Base-by-base conservation (phyloP, 2,329 filamentous ascomycete species). In the Xylaria sp. region DNA sequence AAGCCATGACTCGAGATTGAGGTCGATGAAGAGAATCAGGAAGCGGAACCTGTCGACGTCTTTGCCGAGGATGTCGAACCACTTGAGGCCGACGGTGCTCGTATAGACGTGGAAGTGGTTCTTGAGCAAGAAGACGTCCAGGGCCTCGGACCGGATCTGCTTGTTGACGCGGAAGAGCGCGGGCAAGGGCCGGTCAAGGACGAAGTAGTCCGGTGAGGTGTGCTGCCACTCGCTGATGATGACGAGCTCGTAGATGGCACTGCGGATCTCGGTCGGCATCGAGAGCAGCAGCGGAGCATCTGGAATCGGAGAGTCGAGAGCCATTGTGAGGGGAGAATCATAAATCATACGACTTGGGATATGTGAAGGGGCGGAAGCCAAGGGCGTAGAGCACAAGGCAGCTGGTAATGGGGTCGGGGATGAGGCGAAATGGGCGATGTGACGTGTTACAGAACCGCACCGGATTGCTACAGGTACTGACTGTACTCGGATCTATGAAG, bases 61-160 rank as follows among this genome's bases (percentile, higher is more conserved):
- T 35, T 47, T 64, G 25, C 68, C 69, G 25, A 72, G 65, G 37
- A 70, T 66, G 23, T 61, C 4, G 13, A 72, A 60, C 70, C 70
- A 72, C 25, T 69, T 70, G 29, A 67, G 50, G 44, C 70, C 70
- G 35, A 71, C 62, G 18, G 25, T 61, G 54, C 59, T 67, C 0
- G 70, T 72, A n/a, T 72, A 72, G 47, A 72, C 50, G 44, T 72
- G 70, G 35, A 72, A 71, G 29, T 65, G 68, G 58, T 71, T 71
- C 63, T 65, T 69, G 21, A 69, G 57, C 18, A 72, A 69, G n/a
- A 72, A 72, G 44, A 71, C 61, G 32, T 72, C 70, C 27, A 72
- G 50, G 10, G 70, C 70, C 18, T 72, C 70, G 5, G 68, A 67
- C 48, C 70, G 70, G 40, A 71, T 58, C 35, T 72, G 70, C 40